phyloP scores from a whole-genome alignment of 805 yeast species.

The Lachancea lanzarotensis region DNA sequence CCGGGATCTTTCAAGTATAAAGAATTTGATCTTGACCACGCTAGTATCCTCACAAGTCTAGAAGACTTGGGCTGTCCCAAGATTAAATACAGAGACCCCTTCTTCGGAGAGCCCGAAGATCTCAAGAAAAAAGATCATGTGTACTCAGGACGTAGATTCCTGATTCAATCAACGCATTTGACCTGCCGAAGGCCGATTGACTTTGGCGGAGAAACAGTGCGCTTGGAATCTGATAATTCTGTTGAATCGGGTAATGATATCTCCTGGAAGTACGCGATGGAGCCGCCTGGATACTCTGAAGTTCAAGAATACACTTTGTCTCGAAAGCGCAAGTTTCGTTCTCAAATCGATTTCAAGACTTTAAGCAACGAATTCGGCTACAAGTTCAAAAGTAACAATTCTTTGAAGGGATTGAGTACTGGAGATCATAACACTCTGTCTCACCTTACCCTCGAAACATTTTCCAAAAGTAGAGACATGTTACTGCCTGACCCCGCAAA shows the following conservation, averaged over 20 bases:
- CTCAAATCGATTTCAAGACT: constrained; percentile 7
- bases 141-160: constrained; percentile 62
- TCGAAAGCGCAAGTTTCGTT: constrained; percentile 10
- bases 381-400: constrained; percentile 9
- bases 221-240: not conserved
- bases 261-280: constrained; percentile 41
- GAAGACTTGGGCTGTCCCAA: constrained; percentile 43
- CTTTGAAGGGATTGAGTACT: constrained; percentile 22
- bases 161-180: constrained; percentile 37
- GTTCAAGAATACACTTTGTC: not conserved
- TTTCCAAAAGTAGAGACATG: constrained; percentile 47
- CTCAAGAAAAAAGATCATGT: constrained; percentile 47
- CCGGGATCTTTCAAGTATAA: not conserved
- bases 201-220: constrained; percentile 20
- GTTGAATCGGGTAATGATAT: constrained; percentile 9
- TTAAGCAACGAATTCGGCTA: constrained; percentile 8
- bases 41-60: constrained; percentile 41
- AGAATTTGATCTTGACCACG: not conserved
- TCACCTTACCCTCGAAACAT: constrained; percentile 62
- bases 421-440: constrained; percentile 44
- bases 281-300: constrained; percentile 43
- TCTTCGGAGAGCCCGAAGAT: constrained; percentile 49
- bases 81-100: constrained; percentile 56
- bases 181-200: constrained; percentile 19
- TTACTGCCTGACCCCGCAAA: constrained; percentile 55